Conservation (phyloP, 2,329 filamentous ascomycete genomes). For the Pseudopyrenochaeta lycopersici region DNA sequence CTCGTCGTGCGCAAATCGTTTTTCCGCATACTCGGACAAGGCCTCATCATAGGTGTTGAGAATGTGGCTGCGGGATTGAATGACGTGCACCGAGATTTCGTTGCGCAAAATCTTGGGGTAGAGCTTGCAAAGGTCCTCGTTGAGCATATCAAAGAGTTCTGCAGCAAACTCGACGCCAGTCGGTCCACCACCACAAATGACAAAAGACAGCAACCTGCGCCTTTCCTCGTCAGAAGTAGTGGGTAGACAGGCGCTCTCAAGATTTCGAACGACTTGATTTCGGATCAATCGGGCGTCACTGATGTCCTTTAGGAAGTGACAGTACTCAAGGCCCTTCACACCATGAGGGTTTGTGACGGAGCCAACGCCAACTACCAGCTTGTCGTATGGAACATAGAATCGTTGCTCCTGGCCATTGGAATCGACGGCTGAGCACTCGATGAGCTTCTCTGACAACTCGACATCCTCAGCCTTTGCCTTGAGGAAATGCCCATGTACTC, state of each 20-base stretch:
- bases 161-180: conserved; percentile 98
- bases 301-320: conserved; percentile 94
- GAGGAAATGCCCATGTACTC: conserved; percentile 86
- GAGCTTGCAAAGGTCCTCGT: conserved; percentile 79
- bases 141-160: conserved; percentile 93
- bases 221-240: conserved; percentile 90
- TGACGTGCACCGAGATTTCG: conserved; percentile 96
- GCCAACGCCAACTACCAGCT: conserved; percentile 90
- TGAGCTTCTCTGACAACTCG: conserved; percentile 88
- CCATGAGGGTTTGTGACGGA: conserved; percentile 95
- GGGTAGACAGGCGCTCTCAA: conserved; percentile 91
- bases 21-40: conserved; percentile 89
- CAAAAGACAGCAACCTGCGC: conserved; percentile 87
- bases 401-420: conserved; percentile 74
- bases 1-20: conserved; percentile 87
- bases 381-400: conserved; percentile 98
- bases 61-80: conserved; percentile 93
- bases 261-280: conserved; percentile 86
- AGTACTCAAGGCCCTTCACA: conserved; percentile 92
- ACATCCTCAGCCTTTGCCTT: conserved; percentile 87
- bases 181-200: conserved; percentile 93
- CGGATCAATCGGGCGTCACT: conserved; percentile 89
- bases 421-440: conserved; percentile 83
- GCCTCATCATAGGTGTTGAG: conserved; percentile 98
- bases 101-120: conserved; percentile 94